Percentiles rank a stretch among this genome's conserved stretches.
These are phyloP conservation scores for Xylaria hypoxylon DNA, from an alignment of 2,329 filamentous ascomycete genomes.

Conservation along the genomic window DNA sequence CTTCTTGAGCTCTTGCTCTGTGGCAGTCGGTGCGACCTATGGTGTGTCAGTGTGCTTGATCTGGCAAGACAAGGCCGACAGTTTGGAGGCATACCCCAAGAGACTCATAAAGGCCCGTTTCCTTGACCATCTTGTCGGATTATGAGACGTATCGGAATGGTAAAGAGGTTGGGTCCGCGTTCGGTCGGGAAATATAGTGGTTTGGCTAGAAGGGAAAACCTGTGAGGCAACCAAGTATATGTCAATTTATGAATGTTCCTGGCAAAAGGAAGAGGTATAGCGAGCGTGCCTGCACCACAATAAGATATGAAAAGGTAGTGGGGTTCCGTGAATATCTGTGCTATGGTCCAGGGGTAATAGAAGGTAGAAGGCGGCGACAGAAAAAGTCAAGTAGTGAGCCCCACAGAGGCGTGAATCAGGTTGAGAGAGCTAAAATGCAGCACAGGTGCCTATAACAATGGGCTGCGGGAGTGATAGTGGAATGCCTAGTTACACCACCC, in stretches of 20 bases:
- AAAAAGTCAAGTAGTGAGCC: conserved; percentile 42
- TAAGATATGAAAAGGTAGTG: conserved; percentile 22
- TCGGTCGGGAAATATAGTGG: conserved; percentile 3
- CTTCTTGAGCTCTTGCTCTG: conserved; percentile 89
- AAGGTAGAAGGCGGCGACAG: conserved; percentile 38
- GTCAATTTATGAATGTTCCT: conserved; percentile 14
- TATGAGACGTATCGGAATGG: conserved; percentile 10
- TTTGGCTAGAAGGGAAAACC: conserved; percentile 8
- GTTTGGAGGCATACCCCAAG: conserved; percentile 72
- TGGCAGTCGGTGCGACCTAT: conserved; percentile 81
- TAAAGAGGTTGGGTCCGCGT: neutral
- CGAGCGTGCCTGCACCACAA: conserved; percentile 9
- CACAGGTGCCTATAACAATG: conserved; percentile 22
- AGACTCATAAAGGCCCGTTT: conserved; percentile 82
- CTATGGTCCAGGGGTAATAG: conserved; percentile 18
- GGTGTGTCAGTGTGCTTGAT: conserved; percentile 32
- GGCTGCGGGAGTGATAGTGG: conserved; percentile 1
- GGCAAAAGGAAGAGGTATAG: neutral
- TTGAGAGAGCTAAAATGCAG: conserved; percentile 26
- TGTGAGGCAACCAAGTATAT: neutral
- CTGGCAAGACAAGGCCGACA: neutral
- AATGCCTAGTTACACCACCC: neutral
- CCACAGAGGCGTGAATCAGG: conserved; percentile 45
- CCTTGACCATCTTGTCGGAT: conserved; percentile 75
- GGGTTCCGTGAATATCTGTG: conserved; percentile 22